A percentile compares a stretch with the other conserved stretches of the same genome.
These are phyloP conservation scores for Cylindrotheca fusiformis DNA, from an alignment of 108 stramenopile species.

Conservation along the genomic window DNA sequence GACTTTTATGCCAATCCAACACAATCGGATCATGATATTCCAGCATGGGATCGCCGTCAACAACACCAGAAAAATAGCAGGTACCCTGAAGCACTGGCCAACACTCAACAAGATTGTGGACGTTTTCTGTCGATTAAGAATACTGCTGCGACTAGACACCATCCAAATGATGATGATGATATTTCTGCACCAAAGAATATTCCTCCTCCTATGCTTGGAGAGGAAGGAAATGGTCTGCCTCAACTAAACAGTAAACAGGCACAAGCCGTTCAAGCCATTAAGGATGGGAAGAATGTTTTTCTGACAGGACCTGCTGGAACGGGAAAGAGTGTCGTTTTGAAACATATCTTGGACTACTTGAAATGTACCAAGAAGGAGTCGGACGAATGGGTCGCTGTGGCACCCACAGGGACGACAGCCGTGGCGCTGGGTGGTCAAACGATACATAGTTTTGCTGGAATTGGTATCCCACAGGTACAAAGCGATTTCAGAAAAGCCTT, in stretches of 20 bases:
- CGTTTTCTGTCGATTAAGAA: too few relatives aligned
- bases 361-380: conserved; percentile 1
- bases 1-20: conserved; percentile 1
- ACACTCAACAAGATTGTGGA: too few relatives aligned
- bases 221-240: too few relatives aligned
- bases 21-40: too few relatives aligned
- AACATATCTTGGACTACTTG: conserved; percentile 1
- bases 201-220: too few relatives aligned
- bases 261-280: background rate
- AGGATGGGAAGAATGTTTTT: background rate
- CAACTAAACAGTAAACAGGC: conserved; percentile 7
- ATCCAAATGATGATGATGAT: too few relatives aligned
- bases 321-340: conserved; percentile 9
- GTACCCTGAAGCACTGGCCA: too few relatives aligned
- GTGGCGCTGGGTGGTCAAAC: conserved; percentile 28
- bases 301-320: conserved; percentile 24
- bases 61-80: too few relatives aligned
- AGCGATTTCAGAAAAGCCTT: background rate
- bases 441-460: conserved; percentile 49
- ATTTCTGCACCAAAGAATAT: too few relatives aligned
- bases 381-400: conserved; percentile 6
- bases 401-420: conserved; percentile 16
- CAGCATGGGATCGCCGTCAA: background rate
- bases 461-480: conserved; percentile 16
- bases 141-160: too few relatives aligned